Evolutionary conservation across 306 rosid species (phyloP).

Genomic region (Begonia peltatifolia): DNA sequence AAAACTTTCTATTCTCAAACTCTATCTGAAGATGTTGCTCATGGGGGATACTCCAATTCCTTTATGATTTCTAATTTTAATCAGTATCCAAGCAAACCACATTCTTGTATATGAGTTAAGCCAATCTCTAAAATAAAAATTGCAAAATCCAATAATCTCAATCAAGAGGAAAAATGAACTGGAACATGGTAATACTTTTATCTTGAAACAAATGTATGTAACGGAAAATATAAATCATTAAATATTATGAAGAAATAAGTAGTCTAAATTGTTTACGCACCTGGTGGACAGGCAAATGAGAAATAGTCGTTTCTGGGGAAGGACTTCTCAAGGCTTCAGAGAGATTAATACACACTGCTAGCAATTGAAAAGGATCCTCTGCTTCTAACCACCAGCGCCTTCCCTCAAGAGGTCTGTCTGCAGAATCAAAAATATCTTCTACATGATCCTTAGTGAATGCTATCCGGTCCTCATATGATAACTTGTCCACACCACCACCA

Average conservation of each 20-base stretch:
- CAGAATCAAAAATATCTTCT: constrained; percentile 66
- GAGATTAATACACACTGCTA: constrained; percentile 79
- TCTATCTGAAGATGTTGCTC: too few relatives aligned
- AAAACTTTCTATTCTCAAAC: too few relatives aligned
- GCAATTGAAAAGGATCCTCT: constrained; percentile 95
- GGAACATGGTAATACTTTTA: too few relatives aligned
- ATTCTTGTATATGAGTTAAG: not conserved
- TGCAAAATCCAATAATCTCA: not conserved
- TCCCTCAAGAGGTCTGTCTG: constrained; percentile 89
- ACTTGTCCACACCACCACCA: constrained; percentile 86
- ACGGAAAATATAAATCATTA: too few relatives aligned
- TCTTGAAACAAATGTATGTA: too few relatives aligned
- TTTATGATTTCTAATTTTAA: too few relatives aligned
- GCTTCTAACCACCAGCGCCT: constrained; percentile 90
- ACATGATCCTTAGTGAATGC: constrained; percentile 59
- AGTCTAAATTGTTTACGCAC: constrained; percentile 18
- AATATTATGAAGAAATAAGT: too few relatives aligned
- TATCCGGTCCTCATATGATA: constrained; percentile 52
- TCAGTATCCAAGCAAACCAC: too few relatives aligned
- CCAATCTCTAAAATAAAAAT: not conserved
- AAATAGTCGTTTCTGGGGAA: constrained; percentile 67
- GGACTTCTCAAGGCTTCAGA: constrained; percentile 82
- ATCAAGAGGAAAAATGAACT: too few relatives aligned
- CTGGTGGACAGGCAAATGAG: constrained; percentile 89
- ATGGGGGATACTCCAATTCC: too few relatives aligned